phyloP scores from a whole-genome alignment of 2,329 filamentous ascomycete genomes.

The Cyanodermella asteris region DNA sequence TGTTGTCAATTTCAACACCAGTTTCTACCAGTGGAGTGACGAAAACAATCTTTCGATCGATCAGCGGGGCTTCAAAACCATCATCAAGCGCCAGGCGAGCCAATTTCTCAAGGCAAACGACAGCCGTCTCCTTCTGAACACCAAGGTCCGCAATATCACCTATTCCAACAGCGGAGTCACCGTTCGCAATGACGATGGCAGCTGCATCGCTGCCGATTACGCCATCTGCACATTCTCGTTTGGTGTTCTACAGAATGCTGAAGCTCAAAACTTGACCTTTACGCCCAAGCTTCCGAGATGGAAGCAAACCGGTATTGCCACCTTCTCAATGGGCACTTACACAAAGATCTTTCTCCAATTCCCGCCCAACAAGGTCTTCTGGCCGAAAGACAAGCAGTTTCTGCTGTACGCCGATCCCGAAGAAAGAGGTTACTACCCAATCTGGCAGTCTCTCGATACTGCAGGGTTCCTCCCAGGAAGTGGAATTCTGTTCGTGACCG shows the following conservation, averaged over 20 bases:
- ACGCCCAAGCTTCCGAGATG: conserved; percentile 36
- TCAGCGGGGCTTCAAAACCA: conserved; percentile 36
- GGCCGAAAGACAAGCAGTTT: conserved; percentile 32
- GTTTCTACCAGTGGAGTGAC: conserved; percentile 39
- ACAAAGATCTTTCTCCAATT: conserved; percentile 55
- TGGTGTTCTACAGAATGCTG: conserved; percentile 42
- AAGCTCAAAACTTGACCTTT: conserved; percentile 35
- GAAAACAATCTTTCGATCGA: conserved; percentile 41
- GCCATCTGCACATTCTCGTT: conserved; percentile 47
- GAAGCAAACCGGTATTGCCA: conserved; percentile 42
- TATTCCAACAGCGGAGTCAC: conserved; percentile 32
- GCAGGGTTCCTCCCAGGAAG: conserved; percentile 37
- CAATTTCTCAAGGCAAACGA: conserved; percentile 36
- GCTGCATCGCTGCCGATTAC: conserved; percentile 36
- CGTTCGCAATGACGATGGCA: conserved; percentile 30
- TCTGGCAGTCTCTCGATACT: conserved; percentile 41
- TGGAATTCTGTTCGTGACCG: conserved; percentile 44
- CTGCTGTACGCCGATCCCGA: conserved; percentile 30
- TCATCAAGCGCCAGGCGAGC: conserved; percentile 33
- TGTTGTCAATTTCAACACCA: conserved; percentile 25
- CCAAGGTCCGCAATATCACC: conserved; percentile 30
- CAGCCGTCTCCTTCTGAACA: conserved; percentile 34
- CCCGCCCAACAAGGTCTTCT: conserved; percentile 35
- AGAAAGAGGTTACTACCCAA: conserved; percentile 31
- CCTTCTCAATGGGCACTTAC: conserved; percentile 48